phyloP scores from a whole-genome alignment of 2,329 filamentous ascomycete genomes.

The Phyllosticta ampelicida region DNA sequence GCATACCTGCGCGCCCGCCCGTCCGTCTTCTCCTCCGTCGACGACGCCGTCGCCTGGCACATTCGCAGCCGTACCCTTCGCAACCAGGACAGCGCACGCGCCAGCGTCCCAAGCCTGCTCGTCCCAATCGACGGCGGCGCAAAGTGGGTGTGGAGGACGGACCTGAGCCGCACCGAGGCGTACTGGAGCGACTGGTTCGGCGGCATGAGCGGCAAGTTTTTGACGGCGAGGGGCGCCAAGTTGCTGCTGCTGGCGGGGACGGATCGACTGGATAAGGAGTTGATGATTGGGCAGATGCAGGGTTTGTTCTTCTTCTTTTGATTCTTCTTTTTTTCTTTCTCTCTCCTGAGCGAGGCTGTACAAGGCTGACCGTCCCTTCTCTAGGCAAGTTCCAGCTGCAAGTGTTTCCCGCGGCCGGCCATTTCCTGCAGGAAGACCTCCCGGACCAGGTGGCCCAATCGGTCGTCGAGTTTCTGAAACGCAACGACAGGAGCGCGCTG shows the following conservation, averaged over 20 bases:
- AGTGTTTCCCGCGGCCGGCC: constrained; percentile 87
- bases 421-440: constrained; percentile 93
- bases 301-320: constrained; percentile 40
- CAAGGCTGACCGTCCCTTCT: background rate
- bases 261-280: constrained; percentile 77
- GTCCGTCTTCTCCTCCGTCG: constrained; percentile 61
- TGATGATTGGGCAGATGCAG: constrained; percentile 97
- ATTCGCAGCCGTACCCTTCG: constrained; percentile 77
- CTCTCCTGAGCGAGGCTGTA: too few relatives aligned
- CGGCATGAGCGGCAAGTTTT: constrained; percentile 79
- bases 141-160: constrained; percentile 75
- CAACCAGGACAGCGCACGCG: constrained; percentile 70
- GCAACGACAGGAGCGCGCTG: constrained; percentile 77
- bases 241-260: constrained; percentile 77
- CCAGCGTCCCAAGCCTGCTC: constrained; percentile 76
- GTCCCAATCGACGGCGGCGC: constrained; percentile 30
- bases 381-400: constrained; percentile 87
- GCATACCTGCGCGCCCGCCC: constrained; percentile 79
- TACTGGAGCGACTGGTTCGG: constrained; percentile 95
- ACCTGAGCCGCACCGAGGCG: constrained; percentile 69
- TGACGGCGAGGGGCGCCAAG: constrained; percentile 72
- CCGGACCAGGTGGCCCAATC: constrained; percentile 80
- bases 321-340: background rate
- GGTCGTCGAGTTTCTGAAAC: constrained; percentile 79
- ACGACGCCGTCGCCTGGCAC: constrained; percentile 88